A percentile compares a stretch with the other conserved stretches of the same genome.
phyloP scores from a whole-genome alignment of 1,139 yeast species.

The Scheffersomyces titani region DNA sequence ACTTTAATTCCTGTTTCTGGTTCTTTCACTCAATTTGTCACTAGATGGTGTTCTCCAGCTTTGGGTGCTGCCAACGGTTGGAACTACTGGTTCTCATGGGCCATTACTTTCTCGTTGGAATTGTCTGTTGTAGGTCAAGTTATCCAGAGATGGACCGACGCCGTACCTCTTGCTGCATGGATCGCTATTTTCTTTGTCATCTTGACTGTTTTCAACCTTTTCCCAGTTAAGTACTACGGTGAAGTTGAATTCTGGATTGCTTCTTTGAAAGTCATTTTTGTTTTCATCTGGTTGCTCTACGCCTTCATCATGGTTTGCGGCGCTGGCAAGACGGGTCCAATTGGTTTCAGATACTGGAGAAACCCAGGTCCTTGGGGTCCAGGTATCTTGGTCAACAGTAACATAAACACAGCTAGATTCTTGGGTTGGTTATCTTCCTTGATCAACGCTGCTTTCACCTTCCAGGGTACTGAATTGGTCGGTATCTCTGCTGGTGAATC shows the following conservation, averaged over 20 bases:
- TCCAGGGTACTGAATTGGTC: slow-evolving; percentile 78
- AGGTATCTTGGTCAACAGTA: slow-evolving; percentile 43
- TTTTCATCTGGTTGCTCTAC: slow-evolving; percentile 68
- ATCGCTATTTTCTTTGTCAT: slow-evolving; percentile 67
- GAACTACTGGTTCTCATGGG: slow-evolving; percentile 88
- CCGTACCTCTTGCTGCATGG: slow-evolving; percentile 78
- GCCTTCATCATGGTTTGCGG: slow-evolving; percentile 75
- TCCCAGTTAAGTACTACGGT: slow-evolving; percentile 67
- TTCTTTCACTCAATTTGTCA: slow-evolving; percentile 54
- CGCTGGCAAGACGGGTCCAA: slow-evolving; percentile 66
- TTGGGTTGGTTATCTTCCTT: slow-evolving; percentile 66
- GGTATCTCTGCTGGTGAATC: slow-evolving; percentile 92
- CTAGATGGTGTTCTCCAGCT: slow-evolving; percentile 68
- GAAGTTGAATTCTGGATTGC: slow-evolving; percentile 68
- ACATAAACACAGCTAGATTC: slow-evolving; percentile 56
- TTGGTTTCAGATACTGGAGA: slow-evolving; percentile 90
- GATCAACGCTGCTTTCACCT: slow-evolving; percentile 75
- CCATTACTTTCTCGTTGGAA: slow-evolving; percentile 80
- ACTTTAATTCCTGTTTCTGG: slow-evolving; percentile 70
- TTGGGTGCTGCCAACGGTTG: slow-evolving; percentile 82
- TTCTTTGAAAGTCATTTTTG: slow-evolving; percentile 65
- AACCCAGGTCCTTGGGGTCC: slow-evolving; percentile 88
- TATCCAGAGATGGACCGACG: slow-evolving; percentile 70
- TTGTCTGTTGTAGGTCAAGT: slow-evolving; percentile 79
- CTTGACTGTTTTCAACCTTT: slow-evolving; percentile 51